Conservation (phyloP, 1,284 basidiomycete species). For the Ganoderma boninense region DNA sequence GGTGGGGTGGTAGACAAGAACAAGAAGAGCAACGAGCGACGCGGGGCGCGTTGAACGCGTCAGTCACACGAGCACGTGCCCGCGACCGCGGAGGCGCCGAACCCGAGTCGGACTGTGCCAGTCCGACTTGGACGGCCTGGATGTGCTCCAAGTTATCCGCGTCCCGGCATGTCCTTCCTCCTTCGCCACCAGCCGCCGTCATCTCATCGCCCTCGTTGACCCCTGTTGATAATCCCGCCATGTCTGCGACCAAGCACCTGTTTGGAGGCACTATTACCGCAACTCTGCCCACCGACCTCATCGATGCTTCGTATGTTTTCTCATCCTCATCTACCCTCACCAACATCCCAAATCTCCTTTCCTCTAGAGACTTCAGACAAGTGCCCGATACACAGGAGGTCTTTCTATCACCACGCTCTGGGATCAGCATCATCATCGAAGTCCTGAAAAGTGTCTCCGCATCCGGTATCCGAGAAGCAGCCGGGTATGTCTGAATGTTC, state of each 20-base stretch:
- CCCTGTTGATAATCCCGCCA: slow-evolving; percentile 7
- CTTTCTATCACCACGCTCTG: slow-evolving; percentile 76
- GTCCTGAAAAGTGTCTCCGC: slow-evolving; percentile 80
- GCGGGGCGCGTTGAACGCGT: slow-evolving; percentile 33
- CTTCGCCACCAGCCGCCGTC: background rate
- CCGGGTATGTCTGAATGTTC: slow-evolving; percentile 59
- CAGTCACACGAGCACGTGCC: slow-evolving; percentile 36
- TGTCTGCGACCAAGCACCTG: slow-evolving; percentile 48
- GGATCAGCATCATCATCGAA: slow-evolving; percentile 87
- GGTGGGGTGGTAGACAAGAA: slow-evolving; percentile 9
- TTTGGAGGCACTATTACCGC: slow-evolving; percentile 88
- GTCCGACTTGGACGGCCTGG: slow-evolving; percentile 4
- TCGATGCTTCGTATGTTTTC: slow-evolving; percentile 87
- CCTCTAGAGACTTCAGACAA: slow-evolving; percentile 83
- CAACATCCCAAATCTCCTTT: slow-evolving; percentile 5
- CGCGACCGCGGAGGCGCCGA: slow-evolving; percentile 11
- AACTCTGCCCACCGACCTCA: slow-evolving; percentile 62
- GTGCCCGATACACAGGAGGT: slow-evolving; percentile 99
- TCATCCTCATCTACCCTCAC: slow-evolving; percentile 17
- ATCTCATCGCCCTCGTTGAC: background rate
- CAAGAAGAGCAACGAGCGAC: slow-evolving; percentile 25
- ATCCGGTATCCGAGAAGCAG: slow-evolving; percentile 65
- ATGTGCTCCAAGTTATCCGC: background rate
- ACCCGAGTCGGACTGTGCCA: background rate
- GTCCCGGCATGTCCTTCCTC: background rate